Base-by-base conservation (phyloP, 352 stramenopile genomes). In the Globisporangium heterothallicum region DNA sequence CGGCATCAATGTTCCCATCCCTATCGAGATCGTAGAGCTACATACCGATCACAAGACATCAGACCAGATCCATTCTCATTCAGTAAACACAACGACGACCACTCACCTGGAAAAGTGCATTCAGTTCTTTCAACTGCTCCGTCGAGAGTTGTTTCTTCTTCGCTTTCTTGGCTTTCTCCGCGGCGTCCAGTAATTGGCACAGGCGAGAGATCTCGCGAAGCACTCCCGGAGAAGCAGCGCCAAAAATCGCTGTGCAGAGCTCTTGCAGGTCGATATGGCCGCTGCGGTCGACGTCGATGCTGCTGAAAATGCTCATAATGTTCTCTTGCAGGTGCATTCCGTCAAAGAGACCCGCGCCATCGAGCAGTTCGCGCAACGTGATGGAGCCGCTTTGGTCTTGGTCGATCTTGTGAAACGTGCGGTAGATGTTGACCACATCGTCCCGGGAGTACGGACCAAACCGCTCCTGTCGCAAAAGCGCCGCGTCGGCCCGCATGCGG, bases 251-350 rank as follows among this genome's bases (percentile, higher is more conserved):
- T 1, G 52, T 26, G 16, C 64, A 78, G 4, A 88, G 70, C 47
- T 92, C 81, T 1, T 64, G 56, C 21, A 92, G 60, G 35, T 92
- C 81, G 40, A 92, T 84, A 21, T 80, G 68, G 18, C 81, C 81
- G 54, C 80, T 92, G 16, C 86, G 68, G 55, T 92, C 78, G 34
- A 70, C 60, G 59, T 92, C 81, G 46, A 92, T 75, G 34, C 74
- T 84, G 50, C 65, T 79, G 61, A 92, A 92, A 44, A 92, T 86
- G 25, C 81, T 80, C 43, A 72, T 71, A 2, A 88, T 59, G 26
- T 88, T 87, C 16, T 87, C 73, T 16, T 84, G 75, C 59, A 88
- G 65, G 19, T 87, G 67, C 2, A 68, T 73, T 8, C 78, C 76
- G 0, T 72, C 64, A 55, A 88, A 86, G 14, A 88, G 59, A 12